A percentile compares a stretch with the other conserved stretches of the same genome.
Conservation (phyloP, 768 basidiomycete species). For the Podaxis carcinomalis region DNA sequence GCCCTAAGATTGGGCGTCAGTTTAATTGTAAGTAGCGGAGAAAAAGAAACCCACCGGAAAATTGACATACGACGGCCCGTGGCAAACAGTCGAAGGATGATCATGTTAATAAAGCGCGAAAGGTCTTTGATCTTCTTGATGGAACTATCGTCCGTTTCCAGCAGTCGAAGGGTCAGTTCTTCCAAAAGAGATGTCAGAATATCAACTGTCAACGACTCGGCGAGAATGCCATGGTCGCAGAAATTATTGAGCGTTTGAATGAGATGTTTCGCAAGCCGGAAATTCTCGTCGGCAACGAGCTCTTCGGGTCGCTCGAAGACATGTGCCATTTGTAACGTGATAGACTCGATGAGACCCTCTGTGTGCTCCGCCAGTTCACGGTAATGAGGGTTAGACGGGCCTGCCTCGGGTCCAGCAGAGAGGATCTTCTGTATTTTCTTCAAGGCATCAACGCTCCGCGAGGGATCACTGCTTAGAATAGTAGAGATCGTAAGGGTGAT, state of each 20-base stretch:
- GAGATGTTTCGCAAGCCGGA: conserved; percentile 93
- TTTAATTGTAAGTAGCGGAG: neutral
- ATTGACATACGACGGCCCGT: conserved; percentile 87
- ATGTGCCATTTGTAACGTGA: conserved; percentile 88
- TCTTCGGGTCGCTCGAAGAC: conserved; percentile 83
- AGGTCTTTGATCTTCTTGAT: conserved; percentile 87
- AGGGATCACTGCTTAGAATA: conserved; percentile 82
- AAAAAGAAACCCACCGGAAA: conserved; percentile 61
- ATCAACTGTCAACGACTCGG: conserved; percentile 81
- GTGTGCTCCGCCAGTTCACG: conserved; percentile 76
- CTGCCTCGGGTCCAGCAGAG: conserved; percentile 68
- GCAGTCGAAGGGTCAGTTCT: conserved; percentile 84
- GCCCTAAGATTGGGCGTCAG: conserved; percentile 38
- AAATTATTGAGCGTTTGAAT: conserved; percentile 95
- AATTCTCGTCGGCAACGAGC: conserved; percentile 71
- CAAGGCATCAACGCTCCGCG: conserved; percentile 85
- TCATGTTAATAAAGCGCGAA: conserved; percentile 98
- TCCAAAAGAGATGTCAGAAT: conserved; percentile 85
- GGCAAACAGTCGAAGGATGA: conserved; percentile 89
- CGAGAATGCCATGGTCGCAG: conserved; percentile 85
- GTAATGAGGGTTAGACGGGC: conserved; percentile 64
- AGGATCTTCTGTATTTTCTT: conserved; percentile 91
- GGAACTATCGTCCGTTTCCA: conserved; percentile 88
- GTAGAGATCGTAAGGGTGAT: conserved; percentile 83
- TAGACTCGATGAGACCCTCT: conserved; percentile 83